Evolutionary conservation across 805 yeast species (phyloP), one percentile per base, ranked within the genome.

Genomic region (Limtongia smithiae): DNA sequence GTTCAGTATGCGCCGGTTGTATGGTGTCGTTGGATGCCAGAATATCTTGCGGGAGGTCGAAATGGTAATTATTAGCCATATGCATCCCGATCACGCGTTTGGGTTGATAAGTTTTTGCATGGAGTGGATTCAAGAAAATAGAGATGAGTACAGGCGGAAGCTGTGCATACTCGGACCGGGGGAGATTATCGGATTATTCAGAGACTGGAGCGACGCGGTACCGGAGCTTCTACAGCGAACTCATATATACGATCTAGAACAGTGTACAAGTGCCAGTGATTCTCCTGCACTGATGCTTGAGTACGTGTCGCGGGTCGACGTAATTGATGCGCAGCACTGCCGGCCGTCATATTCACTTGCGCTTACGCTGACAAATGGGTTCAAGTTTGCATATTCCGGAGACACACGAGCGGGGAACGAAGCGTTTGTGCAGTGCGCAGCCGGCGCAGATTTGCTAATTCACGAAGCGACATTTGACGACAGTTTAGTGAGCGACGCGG

Each of bases 31-130:
- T 1, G 74, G 74, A n/a, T 54, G 71, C 1, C 59, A 61, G 2
- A 60, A 62, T 17, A 67, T 84, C 2, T 73, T 90, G 55, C 56
- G 67, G 35, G 94, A 89, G 60, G 67, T 89, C 48, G 70, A 76
- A 28, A 50, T 86, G 46, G 71, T 91, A 18, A 86, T 79, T 61
- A 69, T 91, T 46, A 84, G 95, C 59, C 98, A 91, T 71, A 71
- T 93, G 59, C 98, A 91, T 67, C 97, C 97, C 0, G 98, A 91
- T 65, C 98, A 91, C 65, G 97, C 90, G 66, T 69, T 91, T 34
- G 98, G 98, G 0, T 73, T 85, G 5, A 69, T 83, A 8, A 76
- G 86, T 2, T 65, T 91, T 3, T 71, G 28, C 9, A 9, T 9
- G 9, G 54, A 44, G 20, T 25, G 28, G 28, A 25, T 25, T 25